A percentile compares a stretch with the other conserved stretches of the same genome.
Conservation (phyloP, 768 basidiomycete genomes). For the Suillus discolor region DNA sequence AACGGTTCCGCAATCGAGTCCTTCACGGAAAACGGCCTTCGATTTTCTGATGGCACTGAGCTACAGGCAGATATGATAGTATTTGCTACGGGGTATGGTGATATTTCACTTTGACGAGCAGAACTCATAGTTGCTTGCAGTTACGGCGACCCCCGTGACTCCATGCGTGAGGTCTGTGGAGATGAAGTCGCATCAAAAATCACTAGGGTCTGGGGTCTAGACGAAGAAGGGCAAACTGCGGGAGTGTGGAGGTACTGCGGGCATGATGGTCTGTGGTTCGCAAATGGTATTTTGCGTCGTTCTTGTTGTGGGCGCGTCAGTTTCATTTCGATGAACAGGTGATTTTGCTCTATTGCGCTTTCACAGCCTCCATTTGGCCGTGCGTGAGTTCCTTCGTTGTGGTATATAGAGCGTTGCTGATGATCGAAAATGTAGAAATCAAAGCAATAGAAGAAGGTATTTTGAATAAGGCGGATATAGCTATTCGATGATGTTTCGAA, state of each 20-base stretch:
- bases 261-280: conserved; percentile 39
- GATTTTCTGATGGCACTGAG: conserved; percentile 31
- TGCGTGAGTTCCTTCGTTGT: conserved; percentile 27
- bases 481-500: not conserved
- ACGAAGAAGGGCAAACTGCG: conserved; percentile 62
- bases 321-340: conserved; percentile 16
- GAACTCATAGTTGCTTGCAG: conserved; percentile 29
- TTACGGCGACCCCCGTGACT: conserved; percentile 46
- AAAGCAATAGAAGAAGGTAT: conserved; percentile 33
- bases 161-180: conserved; percentile 47
- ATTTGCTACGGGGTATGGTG: conserved; percentile 31
- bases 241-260: conserved; percentile 37
- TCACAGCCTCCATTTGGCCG: conserved; percentile 31
- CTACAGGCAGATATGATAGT: conserved; percentile 35
- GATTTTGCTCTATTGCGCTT: conserved; percentile 27
- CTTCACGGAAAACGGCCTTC: conserved; percentile 34
- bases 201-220: conserved; percentile 60
- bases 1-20: conserved; percentile 36
- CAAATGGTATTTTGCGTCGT: conserved; percentile 18
- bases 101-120: not conserved
- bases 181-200: conserved; percentile 47
- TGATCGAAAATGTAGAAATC: conserved; percentile 22
- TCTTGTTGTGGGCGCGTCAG: not conserved
- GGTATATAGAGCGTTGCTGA: not conserved
- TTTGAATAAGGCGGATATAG: conserved; percentile 8